These are phyloP conservation scores for Hanseniaspora occidentalis DNA, from an alignment of 805 yeast genomes.

Conservation along the genomic window DNA sequence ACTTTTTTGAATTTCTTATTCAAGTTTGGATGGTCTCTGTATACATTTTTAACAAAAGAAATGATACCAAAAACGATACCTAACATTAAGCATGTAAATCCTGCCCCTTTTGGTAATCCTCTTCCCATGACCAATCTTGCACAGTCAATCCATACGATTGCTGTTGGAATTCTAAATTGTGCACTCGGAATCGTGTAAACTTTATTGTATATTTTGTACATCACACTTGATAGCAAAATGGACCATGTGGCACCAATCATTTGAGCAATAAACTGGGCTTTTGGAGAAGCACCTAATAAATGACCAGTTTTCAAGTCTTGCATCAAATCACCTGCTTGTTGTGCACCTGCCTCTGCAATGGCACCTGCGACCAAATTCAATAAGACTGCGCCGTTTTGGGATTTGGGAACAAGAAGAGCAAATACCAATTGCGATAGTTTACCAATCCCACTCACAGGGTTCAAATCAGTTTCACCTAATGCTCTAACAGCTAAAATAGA, in stretches of 20 bases:
- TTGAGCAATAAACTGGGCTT: constrained; percentile 86
- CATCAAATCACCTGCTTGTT: constrained; percentile 97
- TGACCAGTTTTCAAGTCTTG: constrained; percentile 95
- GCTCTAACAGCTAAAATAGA: constrained; percentile 88
- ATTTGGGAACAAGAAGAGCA: constrained; percentile 64
- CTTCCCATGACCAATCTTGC: constrained; percentile 85
- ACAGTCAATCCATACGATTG: constrained; percentile 93
- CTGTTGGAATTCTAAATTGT: constrained; percentile 83
- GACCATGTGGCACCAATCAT: constrained; percentile 81
- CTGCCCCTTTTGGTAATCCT: constrained; percentile 75
- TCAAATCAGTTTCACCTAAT: constrained; percentile 89
- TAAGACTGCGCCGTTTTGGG: constrained; percentile 69
- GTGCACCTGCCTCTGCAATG: constrained; percentile 96
- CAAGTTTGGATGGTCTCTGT: constrained; percentile 27
- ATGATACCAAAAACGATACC: constrained; percentile 60
- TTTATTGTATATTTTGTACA: constrained; percentile 70
- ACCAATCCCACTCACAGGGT: constrained; percentile 95
- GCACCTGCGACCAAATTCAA: constrained; percentile 92
- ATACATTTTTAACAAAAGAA: constrained; percentile 49
- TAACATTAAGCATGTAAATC: constrained; percentile 43
- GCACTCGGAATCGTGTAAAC: constrained; percentile 80
- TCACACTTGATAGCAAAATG: constrained; percentile 60
- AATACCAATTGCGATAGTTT: constrained; percentile 82
- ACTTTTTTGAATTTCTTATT: constrained; percentile 26
- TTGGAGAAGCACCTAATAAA: constrained; percentile 81